phyloP scores from a whole-genome alignment of 139 green algal species.

The Coccomyxa sp. region DNA sequence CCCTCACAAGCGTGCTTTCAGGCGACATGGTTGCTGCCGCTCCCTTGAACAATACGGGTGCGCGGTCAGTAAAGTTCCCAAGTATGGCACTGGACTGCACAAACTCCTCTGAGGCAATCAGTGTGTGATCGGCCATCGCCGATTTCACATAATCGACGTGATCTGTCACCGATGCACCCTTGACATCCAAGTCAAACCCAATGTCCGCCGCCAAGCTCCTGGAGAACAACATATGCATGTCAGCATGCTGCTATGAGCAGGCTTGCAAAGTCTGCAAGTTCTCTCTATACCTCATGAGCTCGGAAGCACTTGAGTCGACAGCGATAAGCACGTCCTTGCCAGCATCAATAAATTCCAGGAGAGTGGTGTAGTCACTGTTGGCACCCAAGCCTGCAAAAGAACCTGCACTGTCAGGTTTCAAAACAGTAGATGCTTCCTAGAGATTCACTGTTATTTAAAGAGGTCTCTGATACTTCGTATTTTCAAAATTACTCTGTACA shows the following conservation, averaged over 20 bases:
- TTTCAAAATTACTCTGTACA: conserved; percentile 19
- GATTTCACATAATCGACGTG: background rate
- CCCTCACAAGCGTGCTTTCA: conserved; percentile 57
- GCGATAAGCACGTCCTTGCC: conserved; percentile 78
- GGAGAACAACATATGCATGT: conserved; percentile 1
- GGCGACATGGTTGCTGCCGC: conserved; percentile 48
- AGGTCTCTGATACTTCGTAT: no score
- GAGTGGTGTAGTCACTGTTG: conserved; percentile 37
- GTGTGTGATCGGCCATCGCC: conserved; percentile 11
- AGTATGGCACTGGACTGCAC: background rate
- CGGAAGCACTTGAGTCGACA: conserved; percentile 42
- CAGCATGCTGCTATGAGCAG: background rate
- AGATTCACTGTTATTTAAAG: background rate
- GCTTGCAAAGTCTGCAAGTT: background rate
- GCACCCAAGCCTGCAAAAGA: conserved; percentile 57
- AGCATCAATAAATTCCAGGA: conserved; percentile 85
- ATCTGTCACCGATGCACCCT: conserved; percentile 36
- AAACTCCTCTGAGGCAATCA: conserved; percentile 3
- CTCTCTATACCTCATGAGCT: conserved; percentile 20
- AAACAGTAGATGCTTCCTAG: background rate
- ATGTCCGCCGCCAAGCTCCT: conserved; percentile 51
- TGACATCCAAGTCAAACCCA: conserved; percentile 73
- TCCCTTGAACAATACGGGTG: conserved; percentile 62
- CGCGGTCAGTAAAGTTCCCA: conserved; percentile 13
- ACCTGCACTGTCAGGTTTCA: background rate